Conservation (phyloP, 2,329 filamentous ascomycete genomes). For the Nemania sp. region DNA sequence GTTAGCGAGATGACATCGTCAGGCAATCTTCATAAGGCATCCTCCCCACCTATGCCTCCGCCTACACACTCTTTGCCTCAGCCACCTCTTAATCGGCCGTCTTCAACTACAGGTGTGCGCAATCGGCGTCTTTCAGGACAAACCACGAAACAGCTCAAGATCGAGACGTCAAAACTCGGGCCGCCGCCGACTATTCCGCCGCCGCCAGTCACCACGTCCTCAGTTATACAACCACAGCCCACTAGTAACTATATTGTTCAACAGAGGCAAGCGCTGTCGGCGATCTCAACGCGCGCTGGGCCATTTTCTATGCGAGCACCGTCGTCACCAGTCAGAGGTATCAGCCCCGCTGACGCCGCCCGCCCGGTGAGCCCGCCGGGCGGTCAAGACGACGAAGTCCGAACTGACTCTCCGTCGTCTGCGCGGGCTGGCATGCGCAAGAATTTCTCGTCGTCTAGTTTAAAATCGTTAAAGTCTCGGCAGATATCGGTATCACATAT, state of each 20-base stretch:
- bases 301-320: slow-evolving; percentile 52
- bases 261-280: slow-evolving; percentile 58
- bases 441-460: slow-evolving; percentile 77
- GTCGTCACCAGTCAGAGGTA: slow-evolving; percentile 51
- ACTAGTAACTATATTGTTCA: slow-evolving; percentile 56
- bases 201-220: slow-evolving; percentile 43
- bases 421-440: slow-evolving; percentile 67
- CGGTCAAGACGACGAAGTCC: slow-evolving; percentile 55
- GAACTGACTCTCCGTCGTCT: slow-evolving; percentile 66
- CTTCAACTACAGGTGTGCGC: slow-evolving; percentile 67
- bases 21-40: slow-evolving; percentile 42
- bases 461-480: slow-evolving; percentile 78
- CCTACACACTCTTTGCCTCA: slow-evolving; percentile 62
- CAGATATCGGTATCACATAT: slow-evolving; percentile 76
- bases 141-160: slow-evolving; percentile 85
- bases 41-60: slow-evolving; percentile 57
- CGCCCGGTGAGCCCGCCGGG: slow-evolving; percentile 51
- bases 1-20: slow-evolving; percentile 71
- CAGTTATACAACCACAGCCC: slow-evolving; percentile 45
- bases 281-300: slow-evolving; percentile 51
- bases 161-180: slow-evolving; percentile 74
- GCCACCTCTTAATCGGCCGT: slow-evolving; percentile 54
- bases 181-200: slow-evolving; percentile 44
- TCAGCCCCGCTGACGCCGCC: slow-evolving; percentile 43
- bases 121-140: slow-evolving; percentile 84